Percentiles rank a stretch among this genome's conserved stretches.
phyloP scores from a whole-genome alignment of 1,284 basidiomycete genomes.

The Melanopsichium pennsylvanicum region DNA sequence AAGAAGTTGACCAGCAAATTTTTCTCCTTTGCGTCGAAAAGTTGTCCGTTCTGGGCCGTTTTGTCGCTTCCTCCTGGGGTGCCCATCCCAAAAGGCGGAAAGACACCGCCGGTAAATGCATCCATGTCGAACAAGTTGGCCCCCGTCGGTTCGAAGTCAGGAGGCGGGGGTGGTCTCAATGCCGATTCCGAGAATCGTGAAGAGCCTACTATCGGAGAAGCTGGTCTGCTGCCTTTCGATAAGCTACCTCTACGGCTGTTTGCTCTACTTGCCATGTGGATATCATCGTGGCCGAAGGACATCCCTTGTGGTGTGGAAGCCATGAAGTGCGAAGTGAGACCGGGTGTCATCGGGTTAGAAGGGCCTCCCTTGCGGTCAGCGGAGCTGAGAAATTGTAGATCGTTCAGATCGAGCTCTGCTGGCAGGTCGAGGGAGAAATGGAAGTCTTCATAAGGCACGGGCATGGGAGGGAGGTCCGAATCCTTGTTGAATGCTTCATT shows the following conservation, averaged over 20 bases:
- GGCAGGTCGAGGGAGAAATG: constrained; percentile 58
- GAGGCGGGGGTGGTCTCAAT: constrained; percentile 43
- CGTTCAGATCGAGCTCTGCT: constrained; percentile 45
- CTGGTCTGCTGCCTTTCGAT: constrained; percentile 45
- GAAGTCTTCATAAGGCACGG: constrained; percentile 59
- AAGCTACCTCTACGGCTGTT: constrained; percentile 43
- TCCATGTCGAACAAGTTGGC: constrained; percentile 39
- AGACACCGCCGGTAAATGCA: constrained; percentile 19
- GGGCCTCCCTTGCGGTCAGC: constrained; percentile 43
- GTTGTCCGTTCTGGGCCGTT: constrained; percentile 7
- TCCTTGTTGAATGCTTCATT: constrained; percentile 12
- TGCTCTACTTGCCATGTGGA: constrained; percentile 42
- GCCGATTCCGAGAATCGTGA: constrained; percentile 41
- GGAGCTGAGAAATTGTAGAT: constrained; percentile 47
- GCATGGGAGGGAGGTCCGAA: constrained; percentile 58
- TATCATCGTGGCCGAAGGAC: constrained; percentile 34
- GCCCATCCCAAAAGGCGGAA: constrained; percentile 38
- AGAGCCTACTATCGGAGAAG: constrained; percentile 32
- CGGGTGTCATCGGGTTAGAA: constrained; percentile 46
- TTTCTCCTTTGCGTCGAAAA: constrained; percentile 57
- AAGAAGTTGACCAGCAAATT: constrained; percentile 54
- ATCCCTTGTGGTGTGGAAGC: constrained; percentile 33
- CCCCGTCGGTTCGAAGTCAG: constrained; percentile 45
- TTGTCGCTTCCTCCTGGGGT: constrained; percentile 29
- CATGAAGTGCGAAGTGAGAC: constrained; percentile 39